A percentile compares a stretch with the other conserved stretches of the same genome.
Conservation (phyloP, 202 grass and related monocot species). For the Bolboschoenoplectus hybrid region DNA sequence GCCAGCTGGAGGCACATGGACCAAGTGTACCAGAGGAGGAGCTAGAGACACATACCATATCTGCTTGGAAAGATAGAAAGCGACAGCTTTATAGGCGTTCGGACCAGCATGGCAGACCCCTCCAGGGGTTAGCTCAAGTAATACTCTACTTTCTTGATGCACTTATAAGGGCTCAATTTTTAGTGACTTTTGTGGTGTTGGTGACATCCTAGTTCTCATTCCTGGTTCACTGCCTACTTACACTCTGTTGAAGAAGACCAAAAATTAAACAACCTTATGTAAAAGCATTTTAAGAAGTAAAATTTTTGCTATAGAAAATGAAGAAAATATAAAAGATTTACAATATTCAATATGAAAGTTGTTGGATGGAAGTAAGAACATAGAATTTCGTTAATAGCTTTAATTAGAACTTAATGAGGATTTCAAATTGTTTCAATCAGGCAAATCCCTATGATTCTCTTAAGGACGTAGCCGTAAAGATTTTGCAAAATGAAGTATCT, state of each 20-base stretch:
- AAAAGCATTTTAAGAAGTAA: slow-evolving; percentile 12
- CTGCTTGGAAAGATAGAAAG: slow-evolving; percentile 96
- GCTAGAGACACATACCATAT: slow-evolving; percentile 97
- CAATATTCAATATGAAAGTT: neutral
- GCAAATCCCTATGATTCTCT: slow-evolving; percentile 81
- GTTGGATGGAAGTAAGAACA: neutral
- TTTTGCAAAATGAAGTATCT: slow-evolving; percentile 81
- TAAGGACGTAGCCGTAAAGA: slow-evolving; percentile 81
- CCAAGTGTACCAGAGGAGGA: slow-evolving; percentile 93
- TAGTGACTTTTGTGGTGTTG: slow-evolving; percentile 4
- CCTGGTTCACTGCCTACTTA: neutral
- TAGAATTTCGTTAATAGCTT: neutral
- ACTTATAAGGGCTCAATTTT: neutral
- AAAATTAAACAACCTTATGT: slow-evolving; percentile 1
- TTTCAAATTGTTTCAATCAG: slow-evolving; percentile 44
- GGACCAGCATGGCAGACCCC: slow-evolving; percentile 58
- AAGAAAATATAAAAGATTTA: slow-evolving; percentile 1
- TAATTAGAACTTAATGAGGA: slow-evolving; percentile 12
- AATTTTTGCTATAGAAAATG: slow-evolving; percentile 5
- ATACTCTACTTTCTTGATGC: slow-evolving; percentile 20
- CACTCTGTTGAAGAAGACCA: neutral
- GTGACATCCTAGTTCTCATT: slow-evolving; percentile 1
- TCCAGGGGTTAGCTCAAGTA: slow-evolving; percentile 84
- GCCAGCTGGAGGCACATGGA: slow-evolving; percentile 92
- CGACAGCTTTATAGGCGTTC: slow-evolving; percentile 66